Evolutionary conservation across 2,329 filamentous ascomycete genomes (phyloP).

Genomic region (Phialophora macrospora): DNA sequence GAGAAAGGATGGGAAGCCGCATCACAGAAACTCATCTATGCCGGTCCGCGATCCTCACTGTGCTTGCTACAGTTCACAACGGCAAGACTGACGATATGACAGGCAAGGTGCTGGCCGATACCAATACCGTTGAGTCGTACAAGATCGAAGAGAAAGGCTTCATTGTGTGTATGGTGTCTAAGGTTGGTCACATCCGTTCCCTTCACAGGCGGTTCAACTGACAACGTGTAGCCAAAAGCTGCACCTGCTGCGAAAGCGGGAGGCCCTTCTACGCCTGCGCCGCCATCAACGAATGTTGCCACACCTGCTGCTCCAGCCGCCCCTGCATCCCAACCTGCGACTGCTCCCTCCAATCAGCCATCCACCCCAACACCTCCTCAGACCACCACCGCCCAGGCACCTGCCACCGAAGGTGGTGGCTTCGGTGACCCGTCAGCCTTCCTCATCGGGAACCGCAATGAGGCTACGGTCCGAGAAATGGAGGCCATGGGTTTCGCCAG

Average conservation of each 20-base stretch:
- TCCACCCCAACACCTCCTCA: constrained; percentile 51
- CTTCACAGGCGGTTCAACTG: constrained; percentile 11
- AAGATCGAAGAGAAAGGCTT: constrained; percentile 99
- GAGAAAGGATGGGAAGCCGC: constrained; percentile 95
- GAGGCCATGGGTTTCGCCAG: constrained; percentile 96
- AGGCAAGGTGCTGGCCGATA: constrained; percentile 99
- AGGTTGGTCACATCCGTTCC: constrained; percentile 63
- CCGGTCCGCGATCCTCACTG: constrained; percentile 64
- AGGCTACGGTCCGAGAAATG: constrained; percentile 86
- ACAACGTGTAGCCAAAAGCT: constrained; percentile 69
- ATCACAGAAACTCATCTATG: constrained; percentile 96
- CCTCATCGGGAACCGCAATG: constrained; percentile 80
- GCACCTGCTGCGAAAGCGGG: constrained; percentile 54
- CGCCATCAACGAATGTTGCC: constrained; percentile 55
- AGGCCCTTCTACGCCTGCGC: constrained; percentile 58
- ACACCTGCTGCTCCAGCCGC: constrained; percentile 52
- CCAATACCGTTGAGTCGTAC: constrained; percentile 93
- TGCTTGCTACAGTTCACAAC: background rate
- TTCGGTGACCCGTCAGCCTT: constrained; percentile 80
- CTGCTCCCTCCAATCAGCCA: constrained; percentile 62
- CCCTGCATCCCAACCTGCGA: constrained; percentile 58
- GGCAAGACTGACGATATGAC: constrained; percentile 27
- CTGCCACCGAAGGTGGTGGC: constrained; percentile 53
- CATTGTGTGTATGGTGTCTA: constrained; percentile 97
- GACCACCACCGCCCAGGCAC: constrained; percentile 44